phyloP scores from a whole-genome alignment of 352 stramenopile species.

The Aphanomyces astaci region DNA sequence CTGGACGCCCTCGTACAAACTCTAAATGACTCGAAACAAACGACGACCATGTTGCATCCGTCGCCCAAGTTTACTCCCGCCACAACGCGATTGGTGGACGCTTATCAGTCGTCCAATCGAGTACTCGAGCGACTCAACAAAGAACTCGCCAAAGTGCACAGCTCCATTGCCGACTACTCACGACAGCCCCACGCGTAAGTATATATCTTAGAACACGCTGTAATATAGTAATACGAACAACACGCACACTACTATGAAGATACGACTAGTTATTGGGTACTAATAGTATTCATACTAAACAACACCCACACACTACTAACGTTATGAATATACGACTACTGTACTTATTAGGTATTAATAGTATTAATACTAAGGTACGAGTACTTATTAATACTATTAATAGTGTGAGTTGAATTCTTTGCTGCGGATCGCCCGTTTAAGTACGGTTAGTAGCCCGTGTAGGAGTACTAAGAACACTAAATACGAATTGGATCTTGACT shows the following conservation, averaged over 20 bases:
- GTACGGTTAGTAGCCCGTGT: too few species aligned
- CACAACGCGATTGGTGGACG: conserved; percentile 13
- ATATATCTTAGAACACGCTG: not conserved
- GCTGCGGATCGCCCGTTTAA: too few species aligned
- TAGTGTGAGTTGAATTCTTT: too few species aligned
- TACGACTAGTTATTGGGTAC: too few species aligned
- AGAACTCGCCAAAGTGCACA: conserved; percentile 16
- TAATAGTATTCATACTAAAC: not conserved
- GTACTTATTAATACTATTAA: too few species aligned
- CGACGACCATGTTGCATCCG: not conserved
- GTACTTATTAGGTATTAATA: not conserved
- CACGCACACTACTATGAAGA: too few species aligned
- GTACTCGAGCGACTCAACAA: conserved; percentile 17
- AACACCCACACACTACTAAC: not conserved
- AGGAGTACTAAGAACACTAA: too few species aligned
- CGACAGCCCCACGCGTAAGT: not conserved
- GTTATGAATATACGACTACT: not conserved
- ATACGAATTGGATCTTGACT: too few species aligned
- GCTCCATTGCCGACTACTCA: conserved; percentile 1
- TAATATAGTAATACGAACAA: not conserved
- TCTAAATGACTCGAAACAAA: not conserved
- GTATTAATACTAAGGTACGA: too few species aligned
- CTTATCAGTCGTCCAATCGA: conserved; percentile 16
- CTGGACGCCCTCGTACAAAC: conserved; percentile 15
- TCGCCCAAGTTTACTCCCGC: not conserved